These are phyloP conservation scores for Soucietia sequanensis DNA, from an alignment of 805 yeast genomes.

Conservation along the genomic window DNA sequence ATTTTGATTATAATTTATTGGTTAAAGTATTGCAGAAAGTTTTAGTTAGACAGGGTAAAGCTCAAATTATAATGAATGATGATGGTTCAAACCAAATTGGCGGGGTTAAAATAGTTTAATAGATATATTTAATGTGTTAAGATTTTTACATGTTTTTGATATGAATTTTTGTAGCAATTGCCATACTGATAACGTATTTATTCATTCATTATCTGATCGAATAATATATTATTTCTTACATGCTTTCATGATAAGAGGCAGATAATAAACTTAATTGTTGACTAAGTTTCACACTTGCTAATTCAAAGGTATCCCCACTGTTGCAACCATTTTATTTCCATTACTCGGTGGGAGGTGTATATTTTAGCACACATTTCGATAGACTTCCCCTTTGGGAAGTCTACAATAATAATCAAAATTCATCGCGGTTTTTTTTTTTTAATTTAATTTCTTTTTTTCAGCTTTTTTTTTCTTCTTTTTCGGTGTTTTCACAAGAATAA, in stretches of 20 bases:
- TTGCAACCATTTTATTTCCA: background rate
- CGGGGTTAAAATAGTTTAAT: conserved; percentile 73
- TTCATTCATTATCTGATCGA: too few relatives aligned
- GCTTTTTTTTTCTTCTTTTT: background rate
- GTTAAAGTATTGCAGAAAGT: conserved; percentile 50
- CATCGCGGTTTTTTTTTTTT: conserved; percentile 6
- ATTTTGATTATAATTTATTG: conserved; percentile 58
- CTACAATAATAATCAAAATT: background rate
- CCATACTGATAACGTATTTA: too few relatives aligned
- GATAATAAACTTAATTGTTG: too few relatives aligned
- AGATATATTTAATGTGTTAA: too few relatives aligned
- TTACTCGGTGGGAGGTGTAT: conserved; percentile 16
- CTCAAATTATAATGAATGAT: conserved; percentile 68
- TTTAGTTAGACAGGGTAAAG: conserved; percentile 67
- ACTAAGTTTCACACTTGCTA: background rate
- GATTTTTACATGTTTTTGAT: too few relatives aligned
- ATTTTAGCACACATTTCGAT: conserved; percentile 16
- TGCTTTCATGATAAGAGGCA: too few relatives aligned
- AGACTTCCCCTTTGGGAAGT: background rate
- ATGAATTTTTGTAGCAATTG: too few relatives aligned
- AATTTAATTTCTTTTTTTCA: conserved; percentile 9
- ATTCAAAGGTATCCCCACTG: conserved; percentile 8
- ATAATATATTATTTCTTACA: too few relatives aligned
- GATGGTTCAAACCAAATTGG: conserved; percentile 54
- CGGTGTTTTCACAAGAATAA: too few relatives aligned